These are phyloP conservation scores for Suillus spraguei DNA, from an alignment of 768 basidiomycete genomes.

Conservation along the genomic window DNA sequence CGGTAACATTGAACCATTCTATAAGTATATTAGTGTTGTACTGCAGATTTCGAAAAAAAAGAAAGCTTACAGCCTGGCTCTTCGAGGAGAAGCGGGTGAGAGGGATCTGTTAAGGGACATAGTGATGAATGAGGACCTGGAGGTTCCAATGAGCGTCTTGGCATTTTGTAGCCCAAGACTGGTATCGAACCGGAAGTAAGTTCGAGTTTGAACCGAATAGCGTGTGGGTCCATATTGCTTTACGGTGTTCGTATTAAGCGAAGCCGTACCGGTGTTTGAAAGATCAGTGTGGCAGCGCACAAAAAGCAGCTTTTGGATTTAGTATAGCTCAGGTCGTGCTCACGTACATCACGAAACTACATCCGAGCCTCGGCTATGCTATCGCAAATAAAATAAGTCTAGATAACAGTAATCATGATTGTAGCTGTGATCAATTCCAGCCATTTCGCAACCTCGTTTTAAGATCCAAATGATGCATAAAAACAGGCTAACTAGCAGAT, in stretches of 20 bases:
- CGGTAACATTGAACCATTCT: conserved; percentile 13
- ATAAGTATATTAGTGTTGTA: not conserved
- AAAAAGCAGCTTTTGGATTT: no score
- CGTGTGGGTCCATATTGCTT: conserved; percentile 13
- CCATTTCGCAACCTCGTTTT: no score
- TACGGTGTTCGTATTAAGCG: not conserved
- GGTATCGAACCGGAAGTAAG: conserved; percentile 16
- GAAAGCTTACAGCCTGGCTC: conserved; percentile 26
- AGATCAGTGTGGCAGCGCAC: no score
- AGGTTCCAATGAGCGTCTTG: not conserved
- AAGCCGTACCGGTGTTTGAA: not conserved
- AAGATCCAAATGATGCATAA: no score
- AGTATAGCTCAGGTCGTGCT: no score
- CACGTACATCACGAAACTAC: no score
- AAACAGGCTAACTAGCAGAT: no score
- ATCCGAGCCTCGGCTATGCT: no score
- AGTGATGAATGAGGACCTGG: not conserved
- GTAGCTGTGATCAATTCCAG: no score
- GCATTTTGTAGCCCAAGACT: conserved; percentile 24
- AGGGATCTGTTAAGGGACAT: conserved; percentile 34
- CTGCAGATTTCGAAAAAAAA: not conserved
- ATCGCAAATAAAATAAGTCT: no score
- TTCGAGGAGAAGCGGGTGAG: conserved; percentile 31
- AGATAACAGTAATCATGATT: no score
- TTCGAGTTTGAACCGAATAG: conserved; percentile 2